phyloP scores from a whole-genome alignment of 2,329 filamentous ascomycete genomes.

The Cytospora piceicola region DNA sequence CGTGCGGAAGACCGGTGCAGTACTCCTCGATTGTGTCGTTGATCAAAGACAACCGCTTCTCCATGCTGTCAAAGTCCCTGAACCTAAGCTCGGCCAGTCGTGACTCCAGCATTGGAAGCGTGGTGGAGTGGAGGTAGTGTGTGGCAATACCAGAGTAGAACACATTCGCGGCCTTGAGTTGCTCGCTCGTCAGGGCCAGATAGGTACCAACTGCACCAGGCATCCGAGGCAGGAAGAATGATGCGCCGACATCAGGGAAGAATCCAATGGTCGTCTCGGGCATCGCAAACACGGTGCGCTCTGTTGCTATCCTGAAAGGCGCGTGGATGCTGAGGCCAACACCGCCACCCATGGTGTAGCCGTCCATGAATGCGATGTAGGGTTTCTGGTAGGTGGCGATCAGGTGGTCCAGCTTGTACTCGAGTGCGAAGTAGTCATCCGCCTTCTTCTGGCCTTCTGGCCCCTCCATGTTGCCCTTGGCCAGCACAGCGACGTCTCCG shows the following conservation, averaged over 20 bases:
- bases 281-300: conserved; percentile 96
- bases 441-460: conserved; percentile 73
- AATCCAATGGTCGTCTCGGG: conserved; percentile 98
- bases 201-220: conserved; percentile 88
- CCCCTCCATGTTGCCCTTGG: conserved; percentile 70
- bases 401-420: conserved; percentile 95
- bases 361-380: conserved; percentile 94
- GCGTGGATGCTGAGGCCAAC: conserved; percentile 94
- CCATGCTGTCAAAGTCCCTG: conserved; percentile 70
- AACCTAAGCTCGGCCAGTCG: conserved; percentile 90
- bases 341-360: conserved; percentile 97
- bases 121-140: conserved; percentile 92
- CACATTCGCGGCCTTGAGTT: conserved; percentile 78
- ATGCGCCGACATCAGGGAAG: conserved; percentile 96
- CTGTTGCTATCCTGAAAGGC: conserved; percentile 94
- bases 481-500: conserved; percentile 84
- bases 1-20: conserved; percentile 79
- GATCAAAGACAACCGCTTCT: conserved; percentile 71
- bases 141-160: conserved; percentile 93
- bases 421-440: conserved; percentile 84
- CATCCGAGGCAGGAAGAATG: conserved; percentile 92
- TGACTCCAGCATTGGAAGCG: conserved; percentile 77
- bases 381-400: conserved; percentile 94
- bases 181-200: conserved; percentile 87
- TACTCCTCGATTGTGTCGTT: conserved; percentile 92